A percentile compares a stretch with the other conserved stretches of the same genome.
phyloP scores from a whole-genome alignment of 2,329 filamentous ascomycete species.

The Aureobasidium subglaciale region DNA sequence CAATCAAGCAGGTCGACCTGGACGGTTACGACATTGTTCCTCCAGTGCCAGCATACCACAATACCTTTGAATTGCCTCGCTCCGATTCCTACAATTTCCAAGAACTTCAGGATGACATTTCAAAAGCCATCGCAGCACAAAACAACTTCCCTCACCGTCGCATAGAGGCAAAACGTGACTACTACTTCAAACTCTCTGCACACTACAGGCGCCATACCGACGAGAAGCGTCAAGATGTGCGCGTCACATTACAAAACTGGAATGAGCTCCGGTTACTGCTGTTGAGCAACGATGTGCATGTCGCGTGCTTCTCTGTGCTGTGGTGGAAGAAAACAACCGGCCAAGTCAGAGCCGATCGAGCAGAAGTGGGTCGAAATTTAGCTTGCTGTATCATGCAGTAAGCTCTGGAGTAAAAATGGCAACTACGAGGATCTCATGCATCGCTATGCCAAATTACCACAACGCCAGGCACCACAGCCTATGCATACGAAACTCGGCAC shows the following conservation, averaged over 20 bases:
- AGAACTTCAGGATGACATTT: slow-evolving; percentile 4
- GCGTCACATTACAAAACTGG: slow-evolving; percentile 6
- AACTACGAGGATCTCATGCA: neutral
- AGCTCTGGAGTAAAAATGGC: neutral
- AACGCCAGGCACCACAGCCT: no score
- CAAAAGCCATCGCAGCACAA: slow-evolving; percentile 4
- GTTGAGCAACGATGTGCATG: neutral
- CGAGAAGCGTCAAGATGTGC: slow-evolving; percentile 1
- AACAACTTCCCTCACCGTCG: neutral
- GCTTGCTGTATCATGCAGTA: slow-evolving; percentile 5
- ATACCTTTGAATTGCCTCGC: neutral
- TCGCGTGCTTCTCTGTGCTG: slow-evolving; percentile 3
- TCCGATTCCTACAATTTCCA: neutral
- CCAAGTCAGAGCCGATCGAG: slow-evolving; percentile 24
- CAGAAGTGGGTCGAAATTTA: slow-evolving; percentile 19
- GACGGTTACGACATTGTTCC: slow-evolving; percentile 9
- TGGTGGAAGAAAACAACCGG: slow-evolving; percentile 7
- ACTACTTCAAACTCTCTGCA: neutral
- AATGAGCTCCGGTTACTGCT: neutral
- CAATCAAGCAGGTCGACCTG: slow-evolving; percentile 10
- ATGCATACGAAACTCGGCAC: no score
- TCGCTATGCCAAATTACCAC: neutral
- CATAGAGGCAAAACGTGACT: slow-evolving; percentile 3
- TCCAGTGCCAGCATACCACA: neutral
- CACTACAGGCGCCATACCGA: neutral